These are phyloP conservation scores for Plectosphaerella cucumerina DNA, from an alignment of 2,329 filamentous ascomycete genomes.

Conservation along the genomic window DNA sequence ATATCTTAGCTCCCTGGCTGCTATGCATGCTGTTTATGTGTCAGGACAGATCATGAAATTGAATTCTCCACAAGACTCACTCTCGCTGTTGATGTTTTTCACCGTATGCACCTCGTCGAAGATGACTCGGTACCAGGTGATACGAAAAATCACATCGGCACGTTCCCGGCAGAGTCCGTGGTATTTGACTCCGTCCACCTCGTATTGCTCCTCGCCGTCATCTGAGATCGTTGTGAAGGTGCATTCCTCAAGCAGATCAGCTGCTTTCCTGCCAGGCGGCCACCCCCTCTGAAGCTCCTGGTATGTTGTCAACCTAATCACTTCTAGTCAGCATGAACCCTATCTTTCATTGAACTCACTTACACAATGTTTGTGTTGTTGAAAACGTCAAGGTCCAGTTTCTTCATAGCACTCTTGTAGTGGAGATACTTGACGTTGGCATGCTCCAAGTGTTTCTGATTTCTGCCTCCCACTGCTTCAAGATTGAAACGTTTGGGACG, in stretches of 20 bases:
- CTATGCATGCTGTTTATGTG: conserved; percentile 14
- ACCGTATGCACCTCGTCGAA: conserved; percentile 55
- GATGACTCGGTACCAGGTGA: conserved; percentile 46
- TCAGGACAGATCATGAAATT: background rate
- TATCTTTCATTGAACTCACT: too few species aligned
- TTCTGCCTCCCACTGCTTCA: conserved; percentile 23
- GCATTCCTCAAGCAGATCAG: background rate
- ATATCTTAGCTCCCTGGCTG: conserved; percentile 13
- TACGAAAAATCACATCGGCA: conserved; percentile 22
- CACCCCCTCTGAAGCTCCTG: conserved; percentile 16
- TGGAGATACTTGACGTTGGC: background rate
- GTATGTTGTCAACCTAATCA: conserved; percentile 23
- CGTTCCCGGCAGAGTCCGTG: too few species aligned
- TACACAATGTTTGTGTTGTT: conserved; percentile 7
- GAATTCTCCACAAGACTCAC: conserved; percentile 19
- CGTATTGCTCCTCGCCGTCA: too few species aligned
- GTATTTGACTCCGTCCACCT: too few species aligned
- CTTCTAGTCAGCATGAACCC: background rate
- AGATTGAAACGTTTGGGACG: conserved; percentile 17
- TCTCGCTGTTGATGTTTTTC: conserved; percentile 38
- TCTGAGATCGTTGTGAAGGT: too few species aligned
- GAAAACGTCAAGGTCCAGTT: background rate
- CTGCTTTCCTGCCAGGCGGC: background rate
- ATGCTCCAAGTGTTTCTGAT: conserved; percentile 16
- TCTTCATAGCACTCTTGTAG: conserved; percentile 9